Percentiles rank a stretch among this genome's conserved stretches.
Evolutionary conservation across 2,329 filamentous ascomycete genomes (phyloP).

Genomic region (Sordariomycetes sp.): DNA sequence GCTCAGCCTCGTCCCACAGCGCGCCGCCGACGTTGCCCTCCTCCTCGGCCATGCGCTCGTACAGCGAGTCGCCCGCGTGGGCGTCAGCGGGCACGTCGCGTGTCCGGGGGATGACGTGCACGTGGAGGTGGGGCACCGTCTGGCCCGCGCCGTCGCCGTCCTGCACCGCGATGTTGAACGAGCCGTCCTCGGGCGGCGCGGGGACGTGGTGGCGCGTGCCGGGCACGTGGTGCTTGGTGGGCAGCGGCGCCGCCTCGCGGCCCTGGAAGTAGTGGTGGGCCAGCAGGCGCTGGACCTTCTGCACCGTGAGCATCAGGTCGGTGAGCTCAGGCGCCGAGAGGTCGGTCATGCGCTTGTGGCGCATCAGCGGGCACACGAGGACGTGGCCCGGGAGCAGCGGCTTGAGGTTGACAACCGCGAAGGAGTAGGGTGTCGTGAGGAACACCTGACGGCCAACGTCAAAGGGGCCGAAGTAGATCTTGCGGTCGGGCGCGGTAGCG

Average conservation of each 20-base stretch:
- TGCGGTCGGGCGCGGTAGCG: neutral
- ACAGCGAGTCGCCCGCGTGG: conserved; percentile 59
- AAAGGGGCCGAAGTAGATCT: conserved; percentile 63
- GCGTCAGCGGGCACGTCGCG: conserved; percentile 37
- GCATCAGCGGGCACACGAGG: conserved; percentile 67
- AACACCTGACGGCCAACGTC: conserved; percentile 75
- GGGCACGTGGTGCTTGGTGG: neutral
- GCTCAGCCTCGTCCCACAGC: conserved; percentile 40
- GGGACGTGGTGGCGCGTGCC: neutral
- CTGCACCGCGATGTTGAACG: conserved; percentile 91
- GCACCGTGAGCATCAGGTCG: conserved; percentile 82
- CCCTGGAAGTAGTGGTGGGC: conserved; percentile 40
- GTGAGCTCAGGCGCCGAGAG: conserved; percentile 59
- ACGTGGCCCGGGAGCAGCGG: conserved; percentile 89
- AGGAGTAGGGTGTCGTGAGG: conserved; percentile 66
- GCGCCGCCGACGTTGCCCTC: conserved; percentile 72
- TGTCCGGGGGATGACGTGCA: conserved; percentile 75
- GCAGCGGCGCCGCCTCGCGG: neutral
- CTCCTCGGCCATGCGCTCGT: conserved; percentile 72
- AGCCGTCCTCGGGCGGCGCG: conserved; percentile 41
- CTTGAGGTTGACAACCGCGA: conserved; percentile 90
- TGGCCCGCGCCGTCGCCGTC: conserved; percentile 86
- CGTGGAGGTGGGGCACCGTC: conserved; percentile 87
- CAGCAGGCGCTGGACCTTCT: conserved; percentile 70
- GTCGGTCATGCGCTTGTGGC: conserved; percentile 64